Conservation (phyloP, 768 basidiomycete species). For the Mycena sanguinolenta region DNA sequence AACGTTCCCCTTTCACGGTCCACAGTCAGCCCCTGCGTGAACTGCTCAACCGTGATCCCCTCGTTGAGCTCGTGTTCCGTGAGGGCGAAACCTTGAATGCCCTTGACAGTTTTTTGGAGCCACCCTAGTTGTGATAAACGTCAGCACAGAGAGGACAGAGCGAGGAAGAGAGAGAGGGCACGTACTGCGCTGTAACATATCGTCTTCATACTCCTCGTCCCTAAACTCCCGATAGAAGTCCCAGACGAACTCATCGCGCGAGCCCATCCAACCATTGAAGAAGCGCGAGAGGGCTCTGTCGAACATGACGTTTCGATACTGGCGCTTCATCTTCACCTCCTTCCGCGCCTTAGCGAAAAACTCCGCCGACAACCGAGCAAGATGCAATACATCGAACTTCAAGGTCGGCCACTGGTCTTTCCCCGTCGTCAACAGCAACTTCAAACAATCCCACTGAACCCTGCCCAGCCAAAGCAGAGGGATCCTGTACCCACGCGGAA, state of each 20-base stretch:
- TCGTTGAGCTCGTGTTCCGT: constrained; percentile 34
- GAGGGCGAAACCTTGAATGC: constrained; percentile 35
- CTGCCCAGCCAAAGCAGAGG: constrained; percentile 33
- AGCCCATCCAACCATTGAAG: constrained; percentile 37
- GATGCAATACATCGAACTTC: constrained; percentile 34
- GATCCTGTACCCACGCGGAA: constrained; percentile 35
- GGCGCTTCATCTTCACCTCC: constrained; percentile 34
- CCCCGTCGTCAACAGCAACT: constrained; percentile 26
- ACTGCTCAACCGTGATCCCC: constrained; percentile 33
- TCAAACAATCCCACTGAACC: constrained; percentile 35
- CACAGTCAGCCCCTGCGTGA: constrained; percentile 24
- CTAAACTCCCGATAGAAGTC: constrained; percentile 36
- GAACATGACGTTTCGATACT: constrained; percentile 34
- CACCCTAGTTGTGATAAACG: constrained; percentile 16
- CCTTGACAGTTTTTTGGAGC: constrained; percentile 36
- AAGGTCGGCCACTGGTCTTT: constrained; percentile 1
- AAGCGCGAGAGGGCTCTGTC: constrained; percentile 32
- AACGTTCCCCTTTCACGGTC: constrained; percentile 34
- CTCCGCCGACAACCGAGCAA: constrained; percentile 27
- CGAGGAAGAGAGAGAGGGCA: not conserved
- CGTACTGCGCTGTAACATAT: constrained; percentile 34
- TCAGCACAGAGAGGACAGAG: not conserved
- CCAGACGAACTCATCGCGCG: constrained; percentile 37
- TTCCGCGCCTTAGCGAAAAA: constrained; percentile 30
- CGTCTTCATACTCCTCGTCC: constrained; percentile 39